Conservation (phyloP, 345 rosid genomes). For the Viola odorata region DNA sequence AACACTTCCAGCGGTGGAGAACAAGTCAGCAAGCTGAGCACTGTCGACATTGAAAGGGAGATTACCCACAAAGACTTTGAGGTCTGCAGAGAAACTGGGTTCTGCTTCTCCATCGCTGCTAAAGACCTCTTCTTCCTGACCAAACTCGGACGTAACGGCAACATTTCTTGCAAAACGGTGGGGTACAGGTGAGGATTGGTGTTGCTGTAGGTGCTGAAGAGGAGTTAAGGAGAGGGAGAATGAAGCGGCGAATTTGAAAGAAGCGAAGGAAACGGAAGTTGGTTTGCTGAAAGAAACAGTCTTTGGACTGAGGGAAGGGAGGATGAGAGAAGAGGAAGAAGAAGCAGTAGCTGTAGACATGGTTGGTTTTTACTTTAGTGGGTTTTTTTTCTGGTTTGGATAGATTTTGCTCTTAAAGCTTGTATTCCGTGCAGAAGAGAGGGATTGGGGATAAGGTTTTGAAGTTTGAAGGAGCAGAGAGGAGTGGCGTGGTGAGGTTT, state of each 20-base stretch:
- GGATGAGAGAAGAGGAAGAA: slow-evolving; percentile 60
- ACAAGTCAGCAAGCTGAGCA: slow-evolving; percentile 80
- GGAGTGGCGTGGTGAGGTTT: slow-evolving; percentile 4
- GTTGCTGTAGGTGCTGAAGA: not conserved
- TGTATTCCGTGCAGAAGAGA: slow-evolving; percentile 20
- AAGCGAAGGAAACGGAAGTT: slow-evolving; percentile 29
- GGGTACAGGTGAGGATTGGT: not conserved
- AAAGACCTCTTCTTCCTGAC: slow-evolving; percentile 53
- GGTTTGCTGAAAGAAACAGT: slow-evolving; percentile 32
- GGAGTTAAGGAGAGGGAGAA: slow-evolving; percentile 16
- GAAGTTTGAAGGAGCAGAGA: slow-evolving; percentile 1
- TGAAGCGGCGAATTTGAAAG: slow-evolving; percentile 35
- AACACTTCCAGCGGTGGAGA: slow-evolving; percentile 73
- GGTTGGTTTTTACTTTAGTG: slow-evolving; percentile 6
- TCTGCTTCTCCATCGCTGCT: slow-evolving; percentile 35
- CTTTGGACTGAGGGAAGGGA: slow-evolving; percentile 53
- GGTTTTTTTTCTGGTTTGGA: not conserved
- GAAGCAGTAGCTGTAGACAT: slow-evolving; percentile 65
- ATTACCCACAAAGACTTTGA: slow-evolving; percentile 89
- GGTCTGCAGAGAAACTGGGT: slow-evolving; percentile 58
- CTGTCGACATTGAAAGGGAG: slow-evolving; percentile 87
- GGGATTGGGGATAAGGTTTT: slow-evolving; percentile 21
- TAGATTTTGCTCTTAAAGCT: not conserved
- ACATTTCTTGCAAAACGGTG: slow-evolving; percentile 57
- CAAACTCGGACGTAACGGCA: slow-evolving; percentile 53